These are phyloP conservation scores for Ulota crispa DNA, from an alignment of 225 moss, liverwort and hornwort genomes.

Conservation along the genomic window DNA sequence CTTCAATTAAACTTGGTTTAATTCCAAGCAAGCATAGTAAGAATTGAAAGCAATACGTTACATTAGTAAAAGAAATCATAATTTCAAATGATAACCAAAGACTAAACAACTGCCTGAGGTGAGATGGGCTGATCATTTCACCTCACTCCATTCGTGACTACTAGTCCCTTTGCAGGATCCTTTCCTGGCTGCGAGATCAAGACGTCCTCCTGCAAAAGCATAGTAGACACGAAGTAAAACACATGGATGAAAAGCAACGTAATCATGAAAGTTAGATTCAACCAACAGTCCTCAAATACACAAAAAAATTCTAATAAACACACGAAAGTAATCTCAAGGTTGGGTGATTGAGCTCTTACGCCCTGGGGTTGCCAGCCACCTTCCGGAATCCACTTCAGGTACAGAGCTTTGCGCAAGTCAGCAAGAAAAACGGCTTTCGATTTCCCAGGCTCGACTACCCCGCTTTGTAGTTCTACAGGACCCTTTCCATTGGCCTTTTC, in stretches of 20 bases:
- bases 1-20: background rate
- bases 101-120: background rate
- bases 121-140: conserved; percentile 6
- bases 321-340: background rate
- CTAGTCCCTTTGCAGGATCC: conserved; percentile 61
- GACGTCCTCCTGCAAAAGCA: conserved; percentile 32
- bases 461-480: conserved; percentile 58
- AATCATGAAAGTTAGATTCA: background rate
- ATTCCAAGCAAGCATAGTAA: background rate
- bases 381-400: conserved; percentile 79
- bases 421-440: conserved; percentile 61
- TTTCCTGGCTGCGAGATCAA: conserved; percentile 73
- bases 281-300: background rate
- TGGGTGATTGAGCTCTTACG: conserved; percentile 37
- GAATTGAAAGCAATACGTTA: background rate
- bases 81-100: background rate
- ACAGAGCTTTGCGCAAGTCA: conserved; percentile 61
- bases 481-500: conserved; percentile 55
- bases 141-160: conserved; percentile 57
- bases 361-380: conserved; percentile 79
- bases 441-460: conserved; percentile 64
- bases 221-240: background rate
- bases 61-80: background rate
- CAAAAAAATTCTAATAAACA: background rate
- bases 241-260: background rate